Evolutionary conservation across 352 stramenopile species (phyloP), one percentile per base, ranked within the genome.

Genomic region (Globisporangium camurandrum): DNA sequence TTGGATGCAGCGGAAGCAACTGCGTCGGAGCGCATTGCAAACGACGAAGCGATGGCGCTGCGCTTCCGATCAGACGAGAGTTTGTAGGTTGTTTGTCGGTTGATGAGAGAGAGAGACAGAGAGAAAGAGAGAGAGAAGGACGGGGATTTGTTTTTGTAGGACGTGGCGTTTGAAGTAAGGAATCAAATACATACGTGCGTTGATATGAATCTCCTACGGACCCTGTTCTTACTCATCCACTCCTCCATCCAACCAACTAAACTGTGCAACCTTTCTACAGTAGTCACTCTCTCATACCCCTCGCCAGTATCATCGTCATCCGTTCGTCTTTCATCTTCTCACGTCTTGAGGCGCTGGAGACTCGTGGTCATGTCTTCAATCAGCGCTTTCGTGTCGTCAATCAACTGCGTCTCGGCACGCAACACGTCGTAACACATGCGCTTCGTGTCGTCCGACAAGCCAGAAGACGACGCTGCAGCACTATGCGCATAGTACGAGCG

Each of bases 351-450:
- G 20, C 75, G 61, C 52, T 77, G 61, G 46, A 93, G 47, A 14
- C 76, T 76, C 26, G 64, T 56, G 11, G 51, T 72, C 52, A 93
- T 62, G 37, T 90, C 78, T 30, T 84, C 62, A 17, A 93, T 62
- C 48, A 88, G 46, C 38, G 69, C 60, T 57, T 86, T 88, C 40
- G 78, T 71, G 50, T 90, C 73, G 43, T 88, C 81, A 41, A 93
- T 88, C 31, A 93, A 54, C 61, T 93, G 74, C 48, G 75, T 86
- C 61, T 93, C 81, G 19, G 81, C 81, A 22, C 69, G 66, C 51
- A 93, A 64, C 28, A 93, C 81, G 38, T 93, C 76, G 51, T 74
- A 86, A 59, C 76, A 88, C 69, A 93, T 93, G 42, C 76, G 71
- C 57, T 86, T 84, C 65, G 87, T 88, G 10, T 88, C 81, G 10